These are phyloP conservation scores for Melanomma pulvis-pyrius DNA, from an alignment of 495 filamentous ascomycete species.

Conservation along the genomic window DNA sequence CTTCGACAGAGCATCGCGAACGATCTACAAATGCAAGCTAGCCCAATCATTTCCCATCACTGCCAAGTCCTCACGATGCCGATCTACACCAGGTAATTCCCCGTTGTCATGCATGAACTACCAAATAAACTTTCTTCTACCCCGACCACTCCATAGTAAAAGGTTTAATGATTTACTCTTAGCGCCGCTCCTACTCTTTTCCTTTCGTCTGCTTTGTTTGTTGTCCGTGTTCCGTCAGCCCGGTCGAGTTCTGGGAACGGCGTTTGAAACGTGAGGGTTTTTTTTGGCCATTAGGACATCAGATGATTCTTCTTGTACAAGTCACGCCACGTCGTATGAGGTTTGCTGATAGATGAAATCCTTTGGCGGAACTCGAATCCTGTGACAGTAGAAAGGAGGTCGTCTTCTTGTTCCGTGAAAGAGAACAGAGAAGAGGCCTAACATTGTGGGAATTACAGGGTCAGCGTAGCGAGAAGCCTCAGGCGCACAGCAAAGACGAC, in stretches of 20 bases:
- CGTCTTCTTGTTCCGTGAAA: not conserved
- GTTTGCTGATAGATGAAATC: too few relatives aligned
- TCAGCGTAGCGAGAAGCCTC: not conserved
- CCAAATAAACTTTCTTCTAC: not conserved
- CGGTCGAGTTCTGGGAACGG: too few relatives aligned
- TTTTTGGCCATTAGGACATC: too few relatives aligned
- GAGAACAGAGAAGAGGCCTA: not conserved
- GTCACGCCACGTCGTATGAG: too few relatives aligned
- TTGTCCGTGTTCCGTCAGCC: not conserved
- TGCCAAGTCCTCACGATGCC: not conserved
- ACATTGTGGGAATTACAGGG: not conserved
- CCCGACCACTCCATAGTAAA: not conserved
- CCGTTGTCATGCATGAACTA: not conserved
- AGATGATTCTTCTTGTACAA: too few relatives aligned
- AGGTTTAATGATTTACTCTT: not conserved
- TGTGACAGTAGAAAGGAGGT: too few relatives aligned
- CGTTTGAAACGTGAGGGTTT: too few relatives aligned
- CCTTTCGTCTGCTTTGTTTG: not conserved
- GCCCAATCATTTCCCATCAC: too few relatives aligned
- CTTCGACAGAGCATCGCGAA: too few relatives aligned
- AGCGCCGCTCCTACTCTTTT: not conserved
- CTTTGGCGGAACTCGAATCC: too few relatives aligned
- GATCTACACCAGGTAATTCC: not conserved
- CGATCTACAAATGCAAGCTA: too few relatives aligned
- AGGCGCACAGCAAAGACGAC: not conserved